Evolutionary conservation across 1,139 yeast genomes (phyloP), one percentile per base, ranked within the genome.

Genomic region (Kurtzmaniella quercitrusa): DNA sequence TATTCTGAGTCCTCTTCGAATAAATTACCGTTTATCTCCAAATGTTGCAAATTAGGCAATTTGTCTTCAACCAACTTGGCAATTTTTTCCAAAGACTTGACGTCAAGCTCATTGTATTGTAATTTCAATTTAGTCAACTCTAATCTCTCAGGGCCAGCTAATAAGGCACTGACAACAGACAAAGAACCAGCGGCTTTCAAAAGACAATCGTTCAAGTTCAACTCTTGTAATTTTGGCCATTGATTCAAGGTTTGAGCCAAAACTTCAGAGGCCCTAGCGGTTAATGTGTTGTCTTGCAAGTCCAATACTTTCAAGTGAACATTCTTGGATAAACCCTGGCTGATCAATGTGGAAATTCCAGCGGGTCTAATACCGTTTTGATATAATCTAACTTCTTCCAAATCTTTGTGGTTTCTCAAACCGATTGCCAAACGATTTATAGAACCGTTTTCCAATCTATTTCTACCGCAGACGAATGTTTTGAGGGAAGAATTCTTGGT

Each of bases 301-400:
- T 93, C 98, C 38, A 94, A 68, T 37, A 79, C 78, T 52, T 80
- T 74, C 55, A 93, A 76, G 33, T 76, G 68, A 28, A 71, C 68
- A 60, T 87, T 82, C 48, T 68, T 61, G 39, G 77, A 65, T 54
- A 93, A 76, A 47, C 97, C 98, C 47, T 84, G 78, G 32, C 71
- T 69, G 52, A 93, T 72, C 59, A 93, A 75, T 54, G 78, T 82
- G 50, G 84, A 77, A 47, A 93, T 82, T 53, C 98, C 98, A 46
- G 81, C 84, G 45, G 96, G 98, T 66, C 98, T 83, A 49, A 93
- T 93, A 59, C 98, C 98, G 61, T 93, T 93, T 67, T 93, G 98
- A 59, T 88, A 91, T 54, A 93, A 74, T 60, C 87, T 80, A 34
- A 93, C 82, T 46, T 77, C 84, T 62, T 83, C 74, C 58, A 94